A percentile compares a stretch with the other conserved stretches of the same genome.
Conservation (phyloP, 805 yeast species). For the Wickerhamiella musiphila region DNA sequence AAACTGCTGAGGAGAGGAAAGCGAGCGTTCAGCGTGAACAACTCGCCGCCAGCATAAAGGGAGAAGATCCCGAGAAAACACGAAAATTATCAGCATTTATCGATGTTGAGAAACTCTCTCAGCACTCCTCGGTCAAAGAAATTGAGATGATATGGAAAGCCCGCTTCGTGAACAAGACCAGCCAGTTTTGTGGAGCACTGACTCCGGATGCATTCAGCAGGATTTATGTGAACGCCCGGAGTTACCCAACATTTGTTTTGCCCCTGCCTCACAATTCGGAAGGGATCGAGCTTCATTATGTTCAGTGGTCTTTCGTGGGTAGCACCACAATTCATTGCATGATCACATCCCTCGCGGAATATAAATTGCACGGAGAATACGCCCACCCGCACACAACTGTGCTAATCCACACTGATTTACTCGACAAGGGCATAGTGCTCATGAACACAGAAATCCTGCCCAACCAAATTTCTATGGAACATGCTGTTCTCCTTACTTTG, state of each 20-base stretch:
- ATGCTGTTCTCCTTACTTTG: conserved; percentile 49
- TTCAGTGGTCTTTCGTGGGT: conserved; percentile 87
- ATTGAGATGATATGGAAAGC: conserved; percentile 80
- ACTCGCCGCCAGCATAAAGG: background rate
- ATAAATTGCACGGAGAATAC: conserved; percentile 72
- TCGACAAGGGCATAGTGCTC: conserved; percentile 37
- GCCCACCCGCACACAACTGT: conserved; percentile 92
- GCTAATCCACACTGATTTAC: conserved; percentile 68
- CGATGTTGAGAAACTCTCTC: conserved; percentile 45
- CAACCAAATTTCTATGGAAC: conserved; percentile 45
- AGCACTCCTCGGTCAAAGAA: conserved; percentile 41
- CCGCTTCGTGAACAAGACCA: conserved; percentile 46
- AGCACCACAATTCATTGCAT: conserved; percentile 72
- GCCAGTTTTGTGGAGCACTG: conserved; percentile 48
- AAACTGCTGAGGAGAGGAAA: background rate
- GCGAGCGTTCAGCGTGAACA: background rate
- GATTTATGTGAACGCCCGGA: conserved; percentile 47
- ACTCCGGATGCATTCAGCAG: conserved; percentile 40
- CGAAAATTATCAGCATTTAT: conserved; percentile 58
- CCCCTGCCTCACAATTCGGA: conserved; percentile 53
- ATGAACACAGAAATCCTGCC: conserved; percentile 74
- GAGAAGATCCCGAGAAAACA: conserved; percentile 16
- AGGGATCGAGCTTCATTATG: conserved; percentile 62
- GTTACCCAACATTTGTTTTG: conserved; percentile 68
- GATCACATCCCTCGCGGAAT: conserved; percentile 83